A percentile compares a stretch with the other conserved stretches of the same genome.
Conservation (phyloP, 2,329 filamentous ascomycete species). For the Pseudocercospora pini-densiflorae region DNA sequence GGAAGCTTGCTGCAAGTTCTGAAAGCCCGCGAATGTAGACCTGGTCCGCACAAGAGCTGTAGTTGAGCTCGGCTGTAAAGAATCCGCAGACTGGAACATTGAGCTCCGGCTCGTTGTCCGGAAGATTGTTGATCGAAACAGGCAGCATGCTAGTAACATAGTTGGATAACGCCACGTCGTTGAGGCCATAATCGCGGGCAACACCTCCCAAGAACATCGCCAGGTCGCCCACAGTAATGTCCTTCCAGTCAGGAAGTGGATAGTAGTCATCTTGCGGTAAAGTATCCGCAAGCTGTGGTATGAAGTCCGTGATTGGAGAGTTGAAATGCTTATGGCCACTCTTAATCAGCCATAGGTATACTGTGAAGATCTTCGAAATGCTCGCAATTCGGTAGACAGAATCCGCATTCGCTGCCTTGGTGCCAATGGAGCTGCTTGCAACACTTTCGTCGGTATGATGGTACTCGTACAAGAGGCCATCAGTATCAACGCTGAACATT, state of each 20-base stretch:
- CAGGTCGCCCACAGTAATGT: conserved; percentile 53
- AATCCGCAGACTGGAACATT: conserved; percentile 26
- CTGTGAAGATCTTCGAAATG: conserved; percentile 26
- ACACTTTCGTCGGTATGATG: conserved; percentile 23
- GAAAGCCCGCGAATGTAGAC: conserved; percentile 16
- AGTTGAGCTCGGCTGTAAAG: conserved; percentile 18
- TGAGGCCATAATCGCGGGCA: conserved; percentile 26
- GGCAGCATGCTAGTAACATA: conserved; percentile 19
- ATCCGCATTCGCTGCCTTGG: conserved; percentile 23
- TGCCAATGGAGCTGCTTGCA: conserved; percentile 19
- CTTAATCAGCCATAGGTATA: conserved; percentile 29
- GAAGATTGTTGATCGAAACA: conserved; percentile 26
- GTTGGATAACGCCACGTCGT: conserved; percentile 19
- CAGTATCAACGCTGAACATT: conserved; percentile 24
- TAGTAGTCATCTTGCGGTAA: conserved; percentile 38
- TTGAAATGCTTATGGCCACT: conserved; percentile 25
- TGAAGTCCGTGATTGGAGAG: conserved; percentile 50
- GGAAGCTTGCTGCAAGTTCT: conserved; percentile 23
- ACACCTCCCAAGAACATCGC: conserved; percentile 54
- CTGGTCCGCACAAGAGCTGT: conserved; percentile 15
- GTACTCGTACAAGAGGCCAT: conserved; percentile 22
- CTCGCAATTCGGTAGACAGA: conserved; percentile 29
- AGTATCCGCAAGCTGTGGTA: conserved; percentile 45
- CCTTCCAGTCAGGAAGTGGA: conserved; percentile 50
- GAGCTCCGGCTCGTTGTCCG: conserved; percentile 12